These are phyloP conservation scores for Coemansia sp. DNA, from an alignment of 192 early-diverging fungal genomes.

Conservation along the genomic window DNA sequence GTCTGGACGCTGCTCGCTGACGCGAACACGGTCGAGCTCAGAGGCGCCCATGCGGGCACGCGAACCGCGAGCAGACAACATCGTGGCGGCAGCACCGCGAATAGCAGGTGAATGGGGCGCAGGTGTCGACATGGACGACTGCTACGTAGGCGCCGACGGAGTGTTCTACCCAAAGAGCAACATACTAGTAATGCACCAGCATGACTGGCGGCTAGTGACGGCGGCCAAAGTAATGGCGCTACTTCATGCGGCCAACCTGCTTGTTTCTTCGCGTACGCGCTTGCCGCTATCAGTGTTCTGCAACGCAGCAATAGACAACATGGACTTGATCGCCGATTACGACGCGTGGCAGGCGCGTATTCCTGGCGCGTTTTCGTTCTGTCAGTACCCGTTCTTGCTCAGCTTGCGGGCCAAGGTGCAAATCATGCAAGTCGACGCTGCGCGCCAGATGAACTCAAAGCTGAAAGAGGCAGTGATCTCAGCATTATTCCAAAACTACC, in stretches of 20 bases:
- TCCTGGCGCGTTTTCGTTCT: conserved; percentile 66
- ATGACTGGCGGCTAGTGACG: conserved; percentile 80
- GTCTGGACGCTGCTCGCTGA: conserved; percentile 20
- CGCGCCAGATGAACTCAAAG: conserved; percentile 74
- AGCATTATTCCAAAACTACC: conserved; percentile 56
- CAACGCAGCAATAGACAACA: conserved; percentile 73
- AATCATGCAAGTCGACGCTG: conserved; percentile 75
- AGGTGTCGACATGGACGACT: conserved; percentile 44
- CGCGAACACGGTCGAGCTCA: conserved; percentile 45
- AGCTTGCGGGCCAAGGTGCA: conserved; percentile 73
- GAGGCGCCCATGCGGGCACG: conserved; percentile 29
- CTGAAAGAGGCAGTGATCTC: conserved; percentile 65
- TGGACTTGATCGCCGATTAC: conserved; percentile 71
- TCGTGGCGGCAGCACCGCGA: conserved; percentile 3
- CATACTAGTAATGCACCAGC: conserved; percentile 62
- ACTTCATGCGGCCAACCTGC: conserved; percentile 74
- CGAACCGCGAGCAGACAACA: neutral
- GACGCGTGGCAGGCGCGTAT: conserved; percentile 69
- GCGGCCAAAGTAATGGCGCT: conserved; percentile 89
- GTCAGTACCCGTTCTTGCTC: conserved; percentile 79
- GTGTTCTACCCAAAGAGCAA: conserved; percentile 49
- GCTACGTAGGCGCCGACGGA: conserved; percentile 50
- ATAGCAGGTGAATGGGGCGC: conserved; percentile 23
- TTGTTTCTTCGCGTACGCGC: conserved; percentile 40
- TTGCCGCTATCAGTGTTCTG: conserved; percentile 79